Evolutionary conservation across 139 green algal species (phyloP), one percentile per base, ranked within the genome.

Genomic region (Chlorella sp.): DNA sequence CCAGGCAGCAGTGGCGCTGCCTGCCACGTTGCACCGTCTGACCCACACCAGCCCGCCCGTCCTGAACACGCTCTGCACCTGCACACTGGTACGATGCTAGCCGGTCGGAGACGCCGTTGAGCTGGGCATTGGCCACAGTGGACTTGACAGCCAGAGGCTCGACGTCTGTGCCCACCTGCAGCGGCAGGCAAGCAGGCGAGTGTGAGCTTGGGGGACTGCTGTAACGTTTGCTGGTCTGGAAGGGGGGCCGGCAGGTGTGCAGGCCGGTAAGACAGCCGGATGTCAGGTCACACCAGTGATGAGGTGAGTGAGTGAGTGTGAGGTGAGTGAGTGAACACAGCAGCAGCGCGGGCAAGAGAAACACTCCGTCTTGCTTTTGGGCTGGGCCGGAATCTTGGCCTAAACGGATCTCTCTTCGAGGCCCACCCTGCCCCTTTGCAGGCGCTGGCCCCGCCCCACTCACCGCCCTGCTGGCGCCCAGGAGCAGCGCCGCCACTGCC

Each of bases 81-180:
- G 76, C 60, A 84, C 93, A 95, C 80, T 85, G 89, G 26, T 92
- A 83, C 2, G 80, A 83, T 26, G 34, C 77, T 64, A 92, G 78
- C 60, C 77, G n/a, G 14, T 78, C 80, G 0, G 48, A 34, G 24
- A 96, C 86, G 32, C 92, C 92, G 48, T 98, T 99, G 30, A 97
- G 90, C 22, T 78, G 81, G 1, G 95, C 97, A 89, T 98, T 98
- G 36, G 92, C 83, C 32, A 36, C 19, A 0, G 96, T 93, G 53
- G 91, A 87, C 53, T 85, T 86, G 30, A 99, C 92, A 0, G 96
- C 93, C 69, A 98, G 85, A 0, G 92, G 86, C 86, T 98, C 96
- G 0, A 95, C 93, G 85, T 98, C 97, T 0, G 94, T 96, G 64
- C 95, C 96, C 3, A 96, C 89, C 80, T 92, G 90, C 79, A 57